These are phyloP conservation scores for Komagataea norvegica DNA, from an alignment of 1,139 yeast species.

Conservation along the genomic window DNA sequence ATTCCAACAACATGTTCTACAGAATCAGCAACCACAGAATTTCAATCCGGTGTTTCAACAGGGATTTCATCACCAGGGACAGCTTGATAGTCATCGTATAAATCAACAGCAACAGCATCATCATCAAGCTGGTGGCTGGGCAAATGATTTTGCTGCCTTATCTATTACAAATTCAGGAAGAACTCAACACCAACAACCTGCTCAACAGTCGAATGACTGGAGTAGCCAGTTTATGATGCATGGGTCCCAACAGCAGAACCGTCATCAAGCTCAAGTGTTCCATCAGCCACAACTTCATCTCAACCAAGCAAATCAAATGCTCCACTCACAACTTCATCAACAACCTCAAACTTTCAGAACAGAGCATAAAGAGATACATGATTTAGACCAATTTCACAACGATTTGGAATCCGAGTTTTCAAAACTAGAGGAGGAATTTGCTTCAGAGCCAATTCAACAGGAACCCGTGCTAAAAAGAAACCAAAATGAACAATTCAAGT, in stretches of 20 bases:
- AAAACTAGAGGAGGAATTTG: slow-evolving; percentile 14
- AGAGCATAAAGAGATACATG: slow-evolving; percentile 24
- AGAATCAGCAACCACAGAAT: slow-evolving; percentile 12
- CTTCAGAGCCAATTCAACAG: slow-evolving; percentile 6
- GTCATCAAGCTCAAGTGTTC: slow-evolving; percentile 7
- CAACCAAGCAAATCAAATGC: slow-evolving; percentile 2
- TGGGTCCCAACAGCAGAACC: slow-evolving; percentile 7
- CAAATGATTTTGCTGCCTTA: slow-evolving; percentile 15
- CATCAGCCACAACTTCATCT: slow-evolving; percentile 1
- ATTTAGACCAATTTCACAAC: slow-evolving; percentile 8
- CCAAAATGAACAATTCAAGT: slow-evolving; percentile 18
- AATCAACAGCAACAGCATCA: slow-evolving; percentile 9
- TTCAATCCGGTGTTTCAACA: slow-evolving; percentile 16
- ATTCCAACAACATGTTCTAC: slow-evolving; percentile 20
- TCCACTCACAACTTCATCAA: slow-evolving; percentile 1
- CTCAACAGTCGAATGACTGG: slow-evolving; percentile 12
- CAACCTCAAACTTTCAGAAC: slow-evolving; percentile 15
- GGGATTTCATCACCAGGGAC: slow-evolving; percentile 9
- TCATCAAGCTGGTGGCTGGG: slow-evolving; percentile 15
- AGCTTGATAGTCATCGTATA: slow-evolving; percentile 7
- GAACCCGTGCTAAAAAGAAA: slow-evolving; percentile 6
- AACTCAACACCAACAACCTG: slow-evolving; percentile 4
- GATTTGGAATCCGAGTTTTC: slow-evolving; percentile 11
- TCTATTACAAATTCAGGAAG: slow-evolving; percentile 3
- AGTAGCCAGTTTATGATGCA: slow-evolving; percentile 19